A percentile compares a stretch with the other conserved stretches of the same genome.
Evolutionary conservation across 1,284 basidiomycete genomes (phyloP).

Genomic region (Rhodotorula sp.): DNA sequence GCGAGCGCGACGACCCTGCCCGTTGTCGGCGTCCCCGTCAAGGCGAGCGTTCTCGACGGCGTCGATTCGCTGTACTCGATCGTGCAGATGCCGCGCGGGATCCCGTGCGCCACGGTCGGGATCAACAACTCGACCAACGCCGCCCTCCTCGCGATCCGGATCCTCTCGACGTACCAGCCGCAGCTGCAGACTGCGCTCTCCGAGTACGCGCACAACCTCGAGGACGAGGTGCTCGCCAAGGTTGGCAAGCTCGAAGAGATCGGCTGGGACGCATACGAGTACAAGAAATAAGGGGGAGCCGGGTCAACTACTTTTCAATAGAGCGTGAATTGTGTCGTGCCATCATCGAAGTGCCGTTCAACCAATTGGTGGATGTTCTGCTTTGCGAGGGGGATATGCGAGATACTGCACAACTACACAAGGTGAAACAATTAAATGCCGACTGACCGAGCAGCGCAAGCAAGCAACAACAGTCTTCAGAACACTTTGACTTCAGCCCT

Average conservation of each 20-base stretch:
- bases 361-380: not conserved
- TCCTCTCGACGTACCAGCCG: slow-evolving; percentile 74
- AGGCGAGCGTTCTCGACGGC: slow-evolving; percentile 88
- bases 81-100: slow-evolving; percentile 98
- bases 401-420: not conserved
- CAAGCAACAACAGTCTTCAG: not conserved
- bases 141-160: slow-evolving; percentile 84
- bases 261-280: slow-evolving; percentile 79
- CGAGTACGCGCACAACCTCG: slow-evolving; percentile 69
- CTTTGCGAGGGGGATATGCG: not conserved
- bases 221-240: slow-evolving; percentile 80
- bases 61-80: slow-evolving; percentile 96
- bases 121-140: slow-evolving; percentile 97
- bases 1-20: slow-evolving; percentile 89
- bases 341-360: too few relatives aligned
- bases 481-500: not conserved
- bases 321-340: not conserved
- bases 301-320: not conserved
- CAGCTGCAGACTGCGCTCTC: slow-evolving; percentile 68
- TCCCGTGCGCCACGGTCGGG: slow-evolving; percentile 94
- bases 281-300: slow-evolving; percentile 10
- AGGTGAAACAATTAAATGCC: too few relatives aligned
- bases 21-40: slow-evolving; percentile 95
- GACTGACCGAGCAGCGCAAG: not conserved
- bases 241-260: slow-evolving; percentile 70